Evolutionary conservation across 179 eudicot species (phyloP), one percentile per base, ranked within the genome.

Genomic region (Heliamphora pulchella): DNA sequence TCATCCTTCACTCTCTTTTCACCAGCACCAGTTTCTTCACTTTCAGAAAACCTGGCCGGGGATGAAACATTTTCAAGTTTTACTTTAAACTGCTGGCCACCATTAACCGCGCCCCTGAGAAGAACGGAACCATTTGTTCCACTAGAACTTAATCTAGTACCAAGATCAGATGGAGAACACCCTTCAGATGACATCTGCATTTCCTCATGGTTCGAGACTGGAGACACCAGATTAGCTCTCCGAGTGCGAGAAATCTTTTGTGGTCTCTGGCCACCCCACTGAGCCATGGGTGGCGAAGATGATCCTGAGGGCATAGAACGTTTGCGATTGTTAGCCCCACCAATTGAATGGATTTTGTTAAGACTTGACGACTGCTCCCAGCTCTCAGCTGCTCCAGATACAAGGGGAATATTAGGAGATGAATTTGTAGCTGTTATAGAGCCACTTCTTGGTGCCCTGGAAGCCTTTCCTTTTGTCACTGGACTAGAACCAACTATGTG

Each of bases 211-310:
- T 85, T 91, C 74, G 97, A 86, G 71, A 96, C 91, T 15, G 95
- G 95, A 65, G 94, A 87, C 20, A 89, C 84, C 76, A 91, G 91
- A 86, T 91, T 91, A 64, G 94, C 86, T 87, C 97, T 91, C 86
- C 97, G 88, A 62, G 90, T 88, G 75, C 98, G 98, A 51, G 98
- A 90, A 51, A 89, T 93, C 78, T 95, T 93, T 71, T 89, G 97
- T 48, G 96, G 95, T 79, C 97, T 90, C 86, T 95, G 98, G 80
- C 96, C 97, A 68, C 70, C 93, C 98, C 97, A 93, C 74, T 95
- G 97, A 81, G 97, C 88, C 85, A 95, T 91, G 47, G 94, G 89
- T 39, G 93, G 89, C 54, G 94, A 91, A 63, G 97, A 86, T 78
- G 95, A 86, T 64, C 91, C 97, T 20, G 89, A 62, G 67, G 97